Evolutionary conservation across 441 rosid species (phyloP).

Genomic region (Rhodomyrtus psidioides): DNA sequence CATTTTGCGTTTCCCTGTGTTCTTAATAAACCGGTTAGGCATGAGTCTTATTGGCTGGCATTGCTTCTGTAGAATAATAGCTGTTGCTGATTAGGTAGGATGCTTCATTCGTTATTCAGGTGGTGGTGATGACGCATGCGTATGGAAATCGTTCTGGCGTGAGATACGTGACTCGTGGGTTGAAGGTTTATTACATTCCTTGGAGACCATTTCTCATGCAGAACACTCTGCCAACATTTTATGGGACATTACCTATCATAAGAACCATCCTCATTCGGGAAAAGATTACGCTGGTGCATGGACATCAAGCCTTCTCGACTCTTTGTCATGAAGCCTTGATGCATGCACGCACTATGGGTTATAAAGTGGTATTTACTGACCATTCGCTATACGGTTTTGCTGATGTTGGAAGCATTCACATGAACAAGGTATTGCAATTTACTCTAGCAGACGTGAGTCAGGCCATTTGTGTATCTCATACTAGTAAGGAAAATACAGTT

Average conservation of each 20-base stretch:
- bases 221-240: conserved; percentile 67
- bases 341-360: conserved; percentile 95
- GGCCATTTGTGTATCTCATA: conserved; percentile 95
- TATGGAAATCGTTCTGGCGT: conserved; percentile 85
- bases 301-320: conserved; percentile 96
- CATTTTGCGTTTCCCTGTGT: not conserved
- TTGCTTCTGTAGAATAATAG: not conserved
- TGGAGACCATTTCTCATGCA: conserved; percentile 81
- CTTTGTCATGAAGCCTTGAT: conserved; percentile 96
- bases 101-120: conserved; percentile 32
- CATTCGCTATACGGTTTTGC: conserved; percentile 93
- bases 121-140: conserved; percentile 93
- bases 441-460: conserved; percentile 92
- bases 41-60: not conserved
- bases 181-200: conserved; percentile 80
- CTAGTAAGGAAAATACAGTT: conserved; percentile 95
- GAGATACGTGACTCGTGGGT: conserved; percentile 80
- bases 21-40: not conserved
- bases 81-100: not conserved
- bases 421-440: conserved; percentile 94
- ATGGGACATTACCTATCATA: conserved; percentile 66
- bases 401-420: conserved; percentile 94
- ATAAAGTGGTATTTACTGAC: conserved; percentile 86
- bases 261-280: conserved; percentile 76
- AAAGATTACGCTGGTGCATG: conserved; percentile 78